Evolutionary conservation across 345 rosid genomes (phyloP).

Genomic region (Dimocarpus longan): DNA sequence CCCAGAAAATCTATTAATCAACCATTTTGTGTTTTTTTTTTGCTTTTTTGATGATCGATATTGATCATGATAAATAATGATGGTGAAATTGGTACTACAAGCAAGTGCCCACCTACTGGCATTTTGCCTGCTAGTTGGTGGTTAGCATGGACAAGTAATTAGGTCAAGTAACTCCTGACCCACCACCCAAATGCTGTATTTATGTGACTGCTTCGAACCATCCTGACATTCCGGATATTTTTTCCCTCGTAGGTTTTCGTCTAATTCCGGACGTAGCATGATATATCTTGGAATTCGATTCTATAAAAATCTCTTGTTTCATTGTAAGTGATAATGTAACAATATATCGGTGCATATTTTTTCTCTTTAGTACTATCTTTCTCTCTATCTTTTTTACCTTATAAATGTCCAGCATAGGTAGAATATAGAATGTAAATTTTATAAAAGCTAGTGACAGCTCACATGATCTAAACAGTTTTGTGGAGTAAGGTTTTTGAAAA

Average conservation of each 20-base stretch:
- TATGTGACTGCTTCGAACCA: background rate
- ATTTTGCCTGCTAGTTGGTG: constrained; percentile 10
- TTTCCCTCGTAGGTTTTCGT: background rate
- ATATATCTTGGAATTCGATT: no score
- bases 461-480: background rate
- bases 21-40: background rate
- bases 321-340: background rate
- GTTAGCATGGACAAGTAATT: constrained; percentile 3
- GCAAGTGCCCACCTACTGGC: constrained; percentile 4
- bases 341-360: background rate
- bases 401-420: background rate
- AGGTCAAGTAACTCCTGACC: background rate
- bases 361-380: background rate
- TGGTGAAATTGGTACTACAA: background rate
- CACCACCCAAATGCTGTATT: background rate
- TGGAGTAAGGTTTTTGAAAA: constrained; percentile 1
- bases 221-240: constrained; percentile 1
- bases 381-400: background rate
- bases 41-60: background rate
- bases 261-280: background rate
- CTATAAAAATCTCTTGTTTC: background rate
- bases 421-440: background rate
- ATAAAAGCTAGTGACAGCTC: background rate
- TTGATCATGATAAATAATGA: background rate
- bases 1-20: constrained; percentile 23